phyloP scores from a whole-genome alignment of 331 rosid species.

The Rhamnella rubrinervis region DNA sequence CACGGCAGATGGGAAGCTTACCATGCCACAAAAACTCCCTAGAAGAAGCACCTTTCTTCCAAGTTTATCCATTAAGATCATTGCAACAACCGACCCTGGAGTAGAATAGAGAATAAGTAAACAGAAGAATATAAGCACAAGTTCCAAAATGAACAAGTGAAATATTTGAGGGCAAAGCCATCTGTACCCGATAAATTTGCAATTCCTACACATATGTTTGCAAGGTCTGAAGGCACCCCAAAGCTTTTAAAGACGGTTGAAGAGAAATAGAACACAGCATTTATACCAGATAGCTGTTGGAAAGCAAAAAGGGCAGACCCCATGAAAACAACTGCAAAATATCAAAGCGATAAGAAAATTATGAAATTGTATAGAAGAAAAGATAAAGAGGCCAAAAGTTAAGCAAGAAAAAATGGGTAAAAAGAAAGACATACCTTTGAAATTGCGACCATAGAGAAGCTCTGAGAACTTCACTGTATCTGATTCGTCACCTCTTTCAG shows the following conservation, averaged over 20 bases:
- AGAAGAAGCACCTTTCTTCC: slow-evolving; percentile 90
- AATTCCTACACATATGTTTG: slow-evolving; percentile 82
- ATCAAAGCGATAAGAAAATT: slow-evolving; percentile 31
- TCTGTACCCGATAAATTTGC: slow-evolving; percentile 69
- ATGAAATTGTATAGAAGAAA: slow-evolving; percentile 51
- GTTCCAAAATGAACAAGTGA: slow-evolving; percentile 12
- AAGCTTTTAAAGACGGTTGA: slow-evolving; percentile 94
- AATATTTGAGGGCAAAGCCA: slow-evolving; percentile 20
- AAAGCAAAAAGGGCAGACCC: slow-evolving; percentile 98
- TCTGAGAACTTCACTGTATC: slow-evolving; percentile 73
- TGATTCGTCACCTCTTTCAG: slow-evolving; percentile 72
- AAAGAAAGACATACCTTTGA: slow-evolving; percentile 49
- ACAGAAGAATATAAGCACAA: background rate
- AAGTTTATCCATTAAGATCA: slow-evolving; percentile 91
- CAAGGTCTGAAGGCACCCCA: slow-evolving; percentile 82
- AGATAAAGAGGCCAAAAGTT: slow-evolving; percentile 27
- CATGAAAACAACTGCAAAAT: slow-evolving; percentile 99
- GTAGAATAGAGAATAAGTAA: slow-evolving; percentile 13
- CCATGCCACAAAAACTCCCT: slow-evolving; percentile 98
- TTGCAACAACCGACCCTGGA: slow-evolving; percentile 83
- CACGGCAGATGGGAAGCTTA: slow-evolving; percentile 26
- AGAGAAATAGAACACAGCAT: slow-evolving; percentile 97
- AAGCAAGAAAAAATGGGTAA: slow-evolving; percentile 26
- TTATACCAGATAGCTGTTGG: slow-evolving; percentile 99
- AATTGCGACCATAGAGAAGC: slow-evolving; percentile 72